These are phyloP conservation scores for Scheffersomyces titani DNA, from an alignment of 1,139 yeast species.

Conservation along the genomic window DNA sequence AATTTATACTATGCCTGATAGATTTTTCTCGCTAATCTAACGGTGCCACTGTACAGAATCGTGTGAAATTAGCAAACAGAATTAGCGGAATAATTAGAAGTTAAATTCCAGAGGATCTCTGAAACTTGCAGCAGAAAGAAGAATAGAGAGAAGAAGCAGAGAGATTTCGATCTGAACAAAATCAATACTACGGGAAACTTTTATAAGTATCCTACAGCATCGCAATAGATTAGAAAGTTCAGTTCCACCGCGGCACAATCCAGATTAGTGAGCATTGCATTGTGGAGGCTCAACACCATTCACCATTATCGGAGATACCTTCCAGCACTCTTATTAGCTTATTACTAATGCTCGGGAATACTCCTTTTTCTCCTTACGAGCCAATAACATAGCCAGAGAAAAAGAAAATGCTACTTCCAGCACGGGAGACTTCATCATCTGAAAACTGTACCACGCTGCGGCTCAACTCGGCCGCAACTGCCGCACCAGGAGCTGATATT, in stretches of 20 bases:
- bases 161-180: neutral
- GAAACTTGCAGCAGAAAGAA: neutral
- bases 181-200: neutral
- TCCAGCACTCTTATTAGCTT: neutral
- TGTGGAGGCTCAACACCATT: neutral
- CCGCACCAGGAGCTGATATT: neutral
- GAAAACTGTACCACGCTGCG: neutral
- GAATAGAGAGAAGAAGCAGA: neutral
- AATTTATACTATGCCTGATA: neutral
- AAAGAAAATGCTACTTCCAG: neutral
- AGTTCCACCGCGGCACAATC: neutral
- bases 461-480: neutral
- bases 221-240: neutral
- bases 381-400: neutral
- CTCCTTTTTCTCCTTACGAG: neutral
- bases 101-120: neutral
- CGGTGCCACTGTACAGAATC: neutral
- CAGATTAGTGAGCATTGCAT: neutral
- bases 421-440: neutral
- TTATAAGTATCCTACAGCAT: neutral
- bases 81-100: neutral
- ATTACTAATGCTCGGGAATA: neutral
- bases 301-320: neutral
- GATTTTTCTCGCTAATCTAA: neutral
- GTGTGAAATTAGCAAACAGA: neutral